Evolutionary conservation across 176 grass and related monocot genomes (phyloP).

Genomic region (Pharus latifolius): DNA sequence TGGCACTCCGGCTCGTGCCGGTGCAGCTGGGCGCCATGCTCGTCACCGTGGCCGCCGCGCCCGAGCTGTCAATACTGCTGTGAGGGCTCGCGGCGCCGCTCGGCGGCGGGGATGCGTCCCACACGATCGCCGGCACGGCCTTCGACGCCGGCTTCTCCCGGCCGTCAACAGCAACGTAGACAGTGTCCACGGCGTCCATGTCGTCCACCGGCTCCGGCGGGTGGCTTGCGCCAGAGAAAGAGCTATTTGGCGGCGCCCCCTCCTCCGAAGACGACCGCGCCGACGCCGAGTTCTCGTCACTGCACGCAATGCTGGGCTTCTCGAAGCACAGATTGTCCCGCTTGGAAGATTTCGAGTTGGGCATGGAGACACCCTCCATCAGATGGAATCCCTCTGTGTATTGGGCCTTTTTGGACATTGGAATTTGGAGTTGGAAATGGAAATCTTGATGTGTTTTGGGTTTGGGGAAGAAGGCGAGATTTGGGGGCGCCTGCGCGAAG

Average conservation of each 20-base stretch:
- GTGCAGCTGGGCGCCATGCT: conserved; percentile 45
- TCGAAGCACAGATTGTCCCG: too few relatives aligned
- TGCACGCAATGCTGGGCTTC: conserved; percentile 32
- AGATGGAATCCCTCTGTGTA: too few relatives aligned
- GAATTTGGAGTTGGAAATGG: conserved; percentile 13
- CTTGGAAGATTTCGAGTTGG: too few relatives aligned
- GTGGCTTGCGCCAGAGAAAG: conserved; percentile 49
- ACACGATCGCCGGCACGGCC: conserved; percentile 18
- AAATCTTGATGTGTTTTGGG: conserved; percentile 26
- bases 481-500: not conserved
- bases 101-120: conserved; percentile 34
- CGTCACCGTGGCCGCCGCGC: conserved; percentile 24
- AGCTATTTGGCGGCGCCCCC: conserved; percentile 23
- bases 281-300: conserved; percentile 11
- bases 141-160: not conserved
- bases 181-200: conserved; percentile 14
- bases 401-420: too few relatives aligned
- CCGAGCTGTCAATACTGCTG: conserved; percentile 56
- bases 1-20: conserved; percentile 36
- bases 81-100: conserved; percentile 42
- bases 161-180: conserved; percentile 20
- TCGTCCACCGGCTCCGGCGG: conserved; percentile 51
- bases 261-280: not conserved
- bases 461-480: not conserved
- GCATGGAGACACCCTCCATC: too few relatives aligned